Evolutionary conservation across 2,329 filamentous ascomycete species (phyloP).

Genomic region (Arthroderma sp.): DNA sequence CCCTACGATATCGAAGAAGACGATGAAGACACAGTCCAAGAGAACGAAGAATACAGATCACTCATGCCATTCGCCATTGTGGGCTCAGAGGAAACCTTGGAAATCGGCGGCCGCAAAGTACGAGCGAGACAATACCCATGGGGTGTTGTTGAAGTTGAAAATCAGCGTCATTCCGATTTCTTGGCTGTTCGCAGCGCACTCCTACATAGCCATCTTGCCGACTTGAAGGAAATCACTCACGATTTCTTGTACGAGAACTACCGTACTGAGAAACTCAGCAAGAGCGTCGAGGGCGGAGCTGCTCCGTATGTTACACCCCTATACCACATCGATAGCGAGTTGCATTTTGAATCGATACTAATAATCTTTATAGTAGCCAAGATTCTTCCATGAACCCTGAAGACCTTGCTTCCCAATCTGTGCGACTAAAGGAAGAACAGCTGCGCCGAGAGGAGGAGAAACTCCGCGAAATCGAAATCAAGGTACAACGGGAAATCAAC

Average conservation of each 20-base stretch:
- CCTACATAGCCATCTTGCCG: slow-evolving; percentile 92
- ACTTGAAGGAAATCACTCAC: slow-evolving; percentile 98
- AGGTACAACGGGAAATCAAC: slow-evolving; percentile 99
- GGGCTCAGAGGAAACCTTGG: slow-evolving; percentile 86
- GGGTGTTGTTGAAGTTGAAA: slow-evolving; percentile 98
- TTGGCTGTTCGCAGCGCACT: slow-evolving; percentile 91
- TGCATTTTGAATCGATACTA: slow-evolving; percentile 2
- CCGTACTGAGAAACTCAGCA: slow-evolving; percentile 99
- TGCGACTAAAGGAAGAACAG: slow-evolving; percentile 98
- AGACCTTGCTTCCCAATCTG: slow-evolving; percentile 89
- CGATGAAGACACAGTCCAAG: slow-evolving; percentile 96
- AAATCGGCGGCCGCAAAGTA: slow-evolving; percentile 84
- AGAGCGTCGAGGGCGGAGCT: slow-evolving; percentile 88
- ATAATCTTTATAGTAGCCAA: slow-evolving; percentile 6
- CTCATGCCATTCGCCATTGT: slow-evolving; percentile 99
- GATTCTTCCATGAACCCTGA: slow-evolving; percentile 45
- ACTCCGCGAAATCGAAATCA: slow-evolving; percentile 96
- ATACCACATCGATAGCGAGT: background rate
- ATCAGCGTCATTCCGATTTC: slow-evolving; percentile 97
- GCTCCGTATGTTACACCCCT: slow-evolving; percentile 55
- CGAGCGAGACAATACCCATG: slow-evolving; percentile 96
- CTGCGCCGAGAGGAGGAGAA: slow-evolving; percentile 99
- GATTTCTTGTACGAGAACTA: slow-evolving; percentile 99
- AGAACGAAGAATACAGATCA: slow-evolving; percentile 92
- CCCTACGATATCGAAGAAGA: slow-evolving; percentile 99